Evolutionary conservation across 2,329 filamentous ascomycete species (phyloP).

Genomic region (Colletotrichum sp.): DNA sequence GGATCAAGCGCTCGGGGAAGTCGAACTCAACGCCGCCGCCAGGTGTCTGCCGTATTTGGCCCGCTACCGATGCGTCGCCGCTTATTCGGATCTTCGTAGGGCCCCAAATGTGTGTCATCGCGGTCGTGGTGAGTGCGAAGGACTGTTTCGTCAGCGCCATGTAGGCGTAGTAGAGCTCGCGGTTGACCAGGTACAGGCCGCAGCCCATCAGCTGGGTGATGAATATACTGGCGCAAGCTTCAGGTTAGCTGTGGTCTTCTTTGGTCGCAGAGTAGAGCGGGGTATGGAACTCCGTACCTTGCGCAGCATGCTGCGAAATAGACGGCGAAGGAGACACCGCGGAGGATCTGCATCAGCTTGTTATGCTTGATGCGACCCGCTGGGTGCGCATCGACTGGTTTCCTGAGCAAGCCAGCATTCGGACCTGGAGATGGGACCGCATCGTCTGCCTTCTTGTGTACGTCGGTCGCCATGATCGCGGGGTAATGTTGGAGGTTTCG

Average conservation of each 20-base stretch:
- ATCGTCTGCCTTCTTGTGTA: slow-evolving; percentile 33
- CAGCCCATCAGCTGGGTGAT: slow-evolving; percentile 77
- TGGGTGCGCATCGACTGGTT: slow-evolving; percentile 44
- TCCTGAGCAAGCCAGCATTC: slow-evolving; percentile 12
- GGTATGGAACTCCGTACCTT: slow-evolving; percentile 43
- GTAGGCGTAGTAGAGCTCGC: slow-evolving; percentile 81
- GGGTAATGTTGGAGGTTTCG: neutral
- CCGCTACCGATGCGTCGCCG: slow-evolving; percentile 79
- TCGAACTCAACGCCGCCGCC: slow-evolving; percentile 79
- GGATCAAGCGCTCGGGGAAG: slow-evolving; percentile 80
- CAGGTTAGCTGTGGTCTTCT: neutral
- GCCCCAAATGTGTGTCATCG: slow-evolving; percentile 87
- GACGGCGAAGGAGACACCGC: slow-evolving; percentile 54
- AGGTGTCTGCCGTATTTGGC: slow-evolving; percentile 71
- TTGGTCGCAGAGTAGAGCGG: neutral
- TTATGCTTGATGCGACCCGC: slow-evolving; percentile 62
- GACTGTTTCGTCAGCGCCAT: slow-evolving; percentile 87
- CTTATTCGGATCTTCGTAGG: slow-evolving; percentile 83
- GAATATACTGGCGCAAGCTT: slow-evolving; percentile 56
- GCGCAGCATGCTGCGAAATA: slow-evolving; percentile 58
- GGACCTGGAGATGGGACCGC: slow-evolving; percentile 24
- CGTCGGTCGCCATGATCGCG: slow-evolving; percentile 37
- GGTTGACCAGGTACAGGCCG: slow-evolving; percentile 77
- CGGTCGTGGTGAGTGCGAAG: slow-evolving; percentile 79
- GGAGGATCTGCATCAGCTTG: slow-evolving; percentile 51